Base-by-base conservation (phyloP, 139 green algal species). In the Auxenochlorella protothecoides region DNA sequence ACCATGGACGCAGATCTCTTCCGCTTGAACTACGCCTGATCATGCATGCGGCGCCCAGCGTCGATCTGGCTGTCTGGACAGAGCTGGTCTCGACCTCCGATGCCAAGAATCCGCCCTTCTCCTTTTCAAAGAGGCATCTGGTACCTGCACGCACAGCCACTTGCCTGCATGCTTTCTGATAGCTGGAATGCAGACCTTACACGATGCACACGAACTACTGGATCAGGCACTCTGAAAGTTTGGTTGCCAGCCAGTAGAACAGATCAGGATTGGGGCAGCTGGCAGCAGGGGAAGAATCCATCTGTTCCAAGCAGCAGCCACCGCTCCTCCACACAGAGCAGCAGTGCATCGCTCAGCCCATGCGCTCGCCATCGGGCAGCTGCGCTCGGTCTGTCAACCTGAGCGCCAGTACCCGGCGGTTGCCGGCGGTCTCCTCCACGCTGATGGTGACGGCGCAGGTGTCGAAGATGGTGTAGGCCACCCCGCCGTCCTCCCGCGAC, bases 1-100 rank as follows among this genome's bases (percentile, higher is more conserved):
- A 16, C 16, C 65, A 2, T 15, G 6, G n/a, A 44, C 78, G 77
- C 83, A 91, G 86, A 92, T 72, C 79, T 92, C 69, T 92, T 92
- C 83, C 80, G 85, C 16, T 76, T 92, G 55, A 90, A 91, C 75
- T 92, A 92, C 70, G 87, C 78, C 9, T 90, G 57, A 62, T 62
- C 9, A 9, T 11, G 11, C 57, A 62, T 62, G 57, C 11, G 11
- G 11, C 57, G 57, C 57, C 9, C 57, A 62, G 57, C 57, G 9
- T 9, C 9, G 57, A 1, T 44, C 27, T 44, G 27, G 27, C 27
- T 44, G 27, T 44, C 27, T 44, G 27, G 27, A 44, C 27, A 44
- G 27, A 44, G 27, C 27, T 44, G 27, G 27, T 44, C 27, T 44
- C 27, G 27, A 44, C 27, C 27, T 44, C 27, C 27, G 27, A 44